Base-by-base conservation (phyloP, 495 filamentous ascomycete genomes). In the Patellaria atrata region DNA sequence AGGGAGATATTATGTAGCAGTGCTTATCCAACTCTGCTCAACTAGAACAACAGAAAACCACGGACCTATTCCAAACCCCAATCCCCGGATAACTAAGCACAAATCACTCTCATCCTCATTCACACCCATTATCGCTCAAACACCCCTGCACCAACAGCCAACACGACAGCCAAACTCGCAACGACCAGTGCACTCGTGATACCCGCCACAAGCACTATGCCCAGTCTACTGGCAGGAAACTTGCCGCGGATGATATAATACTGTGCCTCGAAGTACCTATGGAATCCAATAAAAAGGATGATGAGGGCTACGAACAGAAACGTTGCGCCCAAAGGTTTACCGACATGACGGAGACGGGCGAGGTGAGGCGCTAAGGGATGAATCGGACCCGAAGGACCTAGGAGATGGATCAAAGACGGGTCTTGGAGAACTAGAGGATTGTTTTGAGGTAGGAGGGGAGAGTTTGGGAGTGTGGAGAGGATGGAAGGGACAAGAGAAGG, bases 161-260 rank as follows among this genome's bases (percentile, higher is more conserved):
- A 27, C 4, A 63, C 50, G 3, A 63, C 57, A 12, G 58, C 54
- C 37, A 63, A 40, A 33, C 52, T 58, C 11, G 46, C 37, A 4
- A 62, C 33, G 41, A 63, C 57, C 38, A 63, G 41, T n/a, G 35
- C 45, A 2, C 37, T 52, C 7, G 59, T 51, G 18, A 91, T 61
- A 32, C 79, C 56, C 5, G 77, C 70, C 24, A 93, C 69, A 23
- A 94, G 41, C 16, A 85, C 67, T 41, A 97, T 71, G 41, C 84
- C 89, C 14, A 83, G 86, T 27, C 87, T 67, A 48, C 82, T 87
- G 1, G 87, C 87, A 0, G 87, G 87, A 43, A 94, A 97, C 52
- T 94, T 94, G 37, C 87, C 87, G 37, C 75, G 67, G 24, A 94
- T 75, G 34, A 97, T 74, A 79, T 91, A 97, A 47, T 87, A 73